Percentiles rank a stretch among this genome's conserved stretches.
These are phyloP conservation scores for Amyloporia xantha DNA, from an alignment of 768 basidiomycete genomes.

Conservation along the genomic window DNA sequence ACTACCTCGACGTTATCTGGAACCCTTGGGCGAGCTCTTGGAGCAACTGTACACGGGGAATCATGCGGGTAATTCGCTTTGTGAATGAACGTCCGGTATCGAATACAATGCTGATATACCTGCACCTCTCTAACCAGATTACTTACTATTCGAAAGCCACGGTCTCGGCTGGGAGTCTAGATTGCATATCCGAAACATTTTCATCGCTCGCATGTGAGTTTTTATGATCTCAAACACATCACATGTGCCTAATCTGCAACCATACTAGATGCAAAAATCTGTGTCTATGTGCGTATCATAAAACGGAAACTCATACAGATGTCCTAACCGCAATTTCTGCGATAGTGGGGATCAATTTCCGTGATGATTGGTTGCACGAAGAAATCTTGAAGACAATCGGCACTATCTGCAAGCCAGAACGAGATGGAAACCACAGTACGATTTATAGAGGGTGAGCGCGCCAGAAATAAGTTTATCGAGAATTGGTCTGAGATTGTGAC, in stretches of 20 bases:
- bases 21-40: conserved; percentile 8
- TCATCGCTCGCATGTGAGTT: conserved; percentile 3
- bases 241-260: neutral
- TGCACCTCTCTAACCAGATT: too few relatives aligned
- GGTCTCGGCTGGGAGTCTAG: neutral
- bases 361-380: neutral
- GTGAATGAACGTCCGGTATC: neutral
- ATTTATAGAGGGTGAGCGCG: neutral
- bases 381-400: neutral
- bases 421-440: too few relatives aligned
- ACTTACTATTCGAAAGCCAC: conserved; percentile 1
- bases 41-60: conserved; percentile 10
- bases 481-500: neutral
- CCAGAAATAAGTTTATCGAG: neutral
- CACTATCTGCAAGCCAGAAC: too few relatives aligned
- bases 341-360: conserved; percentile 6
- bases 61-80: neutral
- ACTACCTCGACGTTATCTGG: neutral
- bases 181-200: neutral
- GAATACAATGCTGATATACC: neutral
- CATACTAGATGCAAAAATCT: conserved; percentile 9
- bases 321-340: neutral
- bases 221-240: neutral
- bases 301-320: neutral
- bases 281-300: neutral